Conservation (phyloP, 805 yeast species). For the Barnettozyma botsteinii region DNA sequence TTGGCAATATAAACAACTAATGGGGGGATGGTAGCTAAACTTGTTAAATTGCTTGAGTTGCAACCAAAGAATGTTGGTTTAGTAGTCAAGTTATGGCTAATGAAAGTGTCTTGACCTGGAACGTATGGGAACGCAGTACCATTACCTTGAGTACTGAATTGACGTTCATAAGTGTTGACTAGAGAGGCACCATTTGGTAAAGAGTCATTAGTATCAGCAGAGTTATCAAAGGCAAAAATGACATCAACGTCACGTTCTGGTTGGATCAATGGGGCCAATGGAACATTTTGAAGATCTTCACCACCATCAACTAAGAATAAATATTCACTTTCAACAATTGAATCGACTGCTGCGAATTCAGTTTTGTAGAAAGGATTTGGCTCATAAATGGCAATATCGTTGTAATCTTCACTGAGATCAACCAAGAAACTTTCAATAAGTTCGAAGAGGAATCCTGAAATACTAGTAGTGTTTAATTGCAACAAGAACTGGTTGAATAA, state of each 20-base stretch:
- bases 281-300: slow-evolving; percentile 58
- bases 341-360: slow-evolving; percentile 29
- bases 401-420: slow-evolving; percentile 42
- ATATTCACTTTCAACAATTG: slow-evolving; percentile 36
- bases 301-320: slow-evolving; percentile 67
- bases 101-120: slow-evolving; percentile 61
- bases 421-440: slow-evolving; percentile 39
- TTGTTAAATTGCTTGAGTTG: slow-evolving; percentile 56
- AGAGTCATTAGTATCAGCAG: slow-evolving; percentile 52
- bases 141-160: slow-evolving; percentile 43
- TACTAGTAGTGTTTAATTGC: slow-evolving; percentile 47
- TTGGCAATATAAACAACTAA: slow-evolving; percentile 75
- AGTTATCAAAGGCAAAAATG: slow-evolving; percentile 58
- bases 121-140: slow-evolving; percentile 73
- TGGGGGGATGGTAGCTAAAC: slow-evolving; percentile 55
- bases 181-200: slow-evolving; percentile 71
- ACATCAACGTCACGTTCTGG: slow-evolving; percentile 54
- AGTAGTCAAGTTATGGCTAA: slow-evolving; percentile 53
- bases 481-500: slow-evolving; percentile 66
- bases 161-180: slow-evolving; percentile 51
- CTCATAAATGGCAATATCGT: slow-evolving; percentile 60
- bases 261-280: slow-evolving; percentile 55
- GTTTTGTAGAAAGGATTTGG: slow-evolving; percentile 67
- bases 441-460: slow-evolving; percentile 39
- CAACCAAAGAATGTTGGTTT: slow-evolving; percentile 84